Conservation (phyloP, 2,329 filamentous ascomycete species). For the Gnomoniopsis smithogilvyi region DNA sequence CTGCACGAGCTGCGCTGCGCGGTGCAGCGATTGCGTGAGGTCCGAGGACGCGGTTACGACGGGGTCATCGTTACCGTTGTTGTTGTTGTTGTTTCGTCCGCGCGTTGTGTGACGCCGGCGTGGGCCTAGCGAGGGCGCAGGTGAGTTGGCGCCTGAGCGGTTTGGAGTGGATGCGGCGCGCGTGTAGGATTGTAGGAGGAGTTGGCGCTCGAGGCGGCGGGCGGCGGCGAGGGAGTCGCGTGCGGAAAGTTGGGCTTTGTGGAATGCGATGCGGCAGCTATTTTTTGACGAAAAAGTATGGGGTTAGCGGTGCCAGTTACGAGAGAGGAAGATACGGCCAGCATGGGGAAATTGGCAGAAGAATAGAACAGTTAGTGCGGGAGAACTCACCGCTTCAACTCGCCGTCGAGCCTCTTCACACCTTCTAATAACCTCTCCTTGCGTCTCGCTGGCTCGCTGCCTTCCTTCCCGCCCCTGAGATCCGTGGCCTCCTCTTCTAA, state of each 20-base stretch:
- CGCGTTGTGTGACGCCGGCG: conserved; percentile 9
- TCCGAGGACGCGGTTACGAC: conserved; percentile 73
- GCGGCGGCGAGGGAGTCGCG: conserved; percentile 72
- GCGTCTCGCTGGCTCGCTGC: conserved; percentile 57
- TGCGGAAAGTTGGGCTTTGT: conserved; percentile 76
- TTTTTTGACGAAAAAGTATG: neutral
- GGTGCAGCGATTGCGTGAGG: conserved; percentile 77
- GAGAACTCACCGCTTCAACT: conserved; percentile 62
- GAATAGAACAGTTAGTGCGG: conserved; percentile 12
- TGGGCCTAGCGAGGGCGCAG: conserved; percentile 16
- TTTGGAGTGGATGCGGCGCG: conserved; percentile 22
- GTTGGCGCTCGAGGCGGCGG: conserved; percentile 71
- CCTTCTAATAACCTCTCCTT: conserved; percentile 64
- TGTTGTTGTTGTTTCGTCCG: conserved; percentile 23
- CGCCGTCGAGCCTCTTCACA: conserved; percentile 62
- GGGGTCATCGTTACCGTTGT: conserved; percentile 66
- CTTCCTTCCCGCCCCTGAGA: conserved; percentile 48
- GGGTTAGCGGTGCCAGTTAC: neutral
- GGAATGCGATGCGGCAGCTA: conserved; percentile 64
- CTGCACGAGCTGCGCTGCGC: conserved; percentile 84
- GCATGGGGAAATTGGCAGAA: neutral
- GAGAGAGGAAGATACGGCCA: neutral
- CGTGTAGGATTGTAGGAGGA: conserved; percentile 65
- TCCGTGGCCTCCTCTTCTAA: conserved; percentile 76
- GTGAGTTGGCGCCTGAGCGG: conserved; percentile 34